Evolutionary conservation across 352 stramenopile genomes (phyloP), one percentile per base, ranked within the genome.

Genomic region (Saprolegnia diclina): DNA sequence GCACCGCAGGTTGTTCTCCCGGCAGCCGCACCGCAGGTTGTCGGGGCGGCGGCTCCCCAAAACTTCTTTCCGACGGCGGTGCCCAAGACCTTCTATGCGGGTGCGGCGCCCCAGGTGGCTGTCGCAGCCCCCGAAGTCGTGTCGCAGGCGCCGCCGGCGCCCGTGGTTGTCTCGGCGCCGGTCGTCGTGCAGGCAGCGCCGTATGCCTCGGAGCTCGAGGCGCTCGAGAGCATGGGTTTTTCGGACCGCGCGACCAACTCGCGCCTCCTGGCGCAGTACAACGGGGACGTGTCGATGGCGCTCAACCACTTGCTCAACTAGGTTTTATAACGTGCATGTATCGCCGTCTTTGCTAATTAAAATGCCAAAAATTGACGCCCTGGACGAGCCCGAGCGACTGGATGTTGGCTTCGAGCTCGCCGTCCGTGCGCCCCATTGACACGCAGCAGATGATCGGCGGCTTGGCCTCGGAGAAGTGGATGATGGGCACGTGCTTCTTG

Each of bases 151-250:
- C 9, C 56, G n/a, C 57, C n/a, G 18, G 40, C 24, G 3, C 40
- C 57, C 7, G 21, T 66, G 11, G 29, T 44, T 22, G 54, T 24
- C 16, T 9, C 54, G 19, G 35, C 24, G 16, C 54, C 54, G 22
- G 54, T 44, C 0, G 53, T 35, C 7, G 54, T 62, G 9, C 21
- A n/a, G 4, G 54, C 29, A 22, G 6, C 54, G 35, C 16, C 18
- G 26, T 14, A 10, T 35, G 13, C 50, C 6, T 18, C 5, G 21
- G 66, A 87, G 38, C 75, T 90, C 42, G 71, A 82, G 44, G 67
- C 74, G 21, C 71, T 92, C 32, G 76, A 69, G 0, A 83, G 89
- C 54, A 92, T 92, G 85, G 83, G 85, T 22, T 92, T 92, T 53
- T 75, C 72, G 42, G 77, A 91, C 66, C 78, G 75, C 5, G 46